phyloP scores from a whole-genome alignment of 23 red algal species.

The Agarophyton chilense region DNA sequence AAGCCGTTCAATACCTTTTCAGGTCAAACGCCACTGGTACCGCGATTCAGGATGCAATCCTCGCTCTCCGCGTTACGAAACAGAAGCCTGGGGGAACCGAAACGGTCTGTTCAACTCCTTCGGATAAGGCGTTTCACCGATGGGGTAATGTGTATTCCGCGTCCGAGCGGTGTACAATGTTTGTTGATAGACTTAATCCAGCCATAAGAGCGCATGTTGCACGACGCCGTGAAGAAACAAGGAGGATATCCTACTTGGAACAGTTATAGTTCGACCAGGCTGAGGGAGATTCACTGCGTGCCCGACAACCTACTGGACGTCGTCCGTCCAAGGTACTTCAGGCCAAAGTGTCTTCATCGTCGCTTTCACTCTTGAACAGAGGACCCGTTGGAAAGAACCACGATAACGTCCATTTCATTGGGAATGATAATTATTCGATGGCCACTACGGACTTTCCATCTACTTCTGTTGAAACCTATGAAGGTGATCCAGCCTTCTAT shows the following conservation, averaged over 20 bases:
- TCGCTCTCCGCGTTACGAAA: background rate
- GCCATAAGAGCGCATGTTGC: background rate
- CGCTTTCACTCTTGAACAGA: no score
- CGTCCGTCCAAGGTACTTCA: background rate
- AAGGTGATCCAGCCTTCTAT: no score
- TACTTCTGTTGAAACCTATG: no score
- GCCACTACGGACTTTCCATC: no score
- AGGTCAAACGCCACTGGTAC: background rate
- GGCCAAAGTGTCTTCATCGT: background rate
- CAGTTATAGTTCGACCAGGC: background rate
- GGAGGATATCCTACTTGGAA: background rate
- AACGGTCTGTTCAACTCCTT: slow-evolving; percentile 1
- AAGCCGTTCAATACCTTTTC: slow-evolving; percentile 46
- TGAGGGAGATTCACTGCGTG: slow-evolving; percentile 14
- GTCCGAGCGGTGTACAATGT: background rate
- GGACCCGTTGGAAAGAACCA: no score
- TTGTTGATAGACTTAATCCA: slow-evolving; percentile 23
- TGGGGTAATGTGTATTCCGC: slow-evolving; percentile 34
- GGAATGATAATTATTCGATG: no score
- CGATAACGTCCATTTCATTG: no score
- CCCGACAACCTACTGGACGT: background rate
- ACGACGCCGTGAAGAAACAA: background rate
- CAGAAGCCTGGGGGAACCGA: slow-evolving; percentile 37
- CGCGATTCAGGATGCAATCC: background rate
- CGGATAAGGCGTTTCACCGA: slow-evolving; percentile 10